A percentile compares a stretch with the other conserved stretches of the same genome.
Conservation (phyloP, 305 asterid species). For the Withania somnifera region DNA sequence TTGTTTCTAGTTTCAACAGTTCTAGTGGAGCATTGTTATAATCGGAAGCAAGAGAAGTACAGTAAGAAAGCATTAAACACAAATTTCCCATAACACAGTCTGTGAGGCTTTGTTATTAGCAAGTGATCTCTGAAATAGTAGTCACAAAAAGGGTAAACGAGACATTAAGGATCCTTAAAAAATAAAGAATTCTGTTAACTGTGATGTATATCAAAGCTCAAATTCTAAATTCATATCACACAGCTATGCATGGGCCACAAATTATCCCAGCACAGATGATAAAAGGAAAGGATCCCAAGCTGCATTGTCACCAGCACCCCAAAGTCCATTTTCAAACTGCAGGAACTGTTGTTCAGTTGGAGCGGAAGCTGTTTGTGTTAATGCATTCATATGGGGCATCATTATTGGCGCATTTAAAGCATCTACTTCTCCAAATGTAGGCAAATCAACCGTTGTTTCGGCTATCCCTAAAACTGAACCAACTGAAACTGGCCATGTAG, state of each 20-base stretch:
- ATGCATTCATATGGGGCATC: conserved; percentile 2
- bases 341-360: conserved; percentile 4
- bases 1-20: not conserved
- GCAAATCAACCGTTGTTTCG: not conserved
- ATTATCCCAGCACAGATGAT: not conserved
- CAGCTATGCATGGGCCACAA: not conserved
- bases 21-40: not conserved
- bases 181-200: not conserved
- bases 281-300: conserved; percentile 9
- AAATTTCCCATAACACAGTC: not conserved
- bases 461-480: too few species aligned
- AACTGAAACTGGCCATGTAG: not conserved
- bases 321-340: not conserved
- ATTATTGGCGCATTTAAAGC: not conserved
- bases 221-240: not conserved
- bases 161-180: not conserved
- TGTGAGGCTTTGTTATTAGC: not conserved
- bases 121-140: not conserved
- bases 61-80: not conserved
- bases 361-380: not conserved
- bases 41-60: not conserved
- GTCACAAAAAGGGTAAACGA: not conserved
- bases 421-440: not conserved
- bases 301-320: not conserved
- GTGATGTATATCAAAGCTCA: not conserved